Percentiles rank a stretch among this genome's conserved stretches.
Conservation (phyloP, 768 basidiomycete species). For the Kwoniella heveanensis region DNA sequence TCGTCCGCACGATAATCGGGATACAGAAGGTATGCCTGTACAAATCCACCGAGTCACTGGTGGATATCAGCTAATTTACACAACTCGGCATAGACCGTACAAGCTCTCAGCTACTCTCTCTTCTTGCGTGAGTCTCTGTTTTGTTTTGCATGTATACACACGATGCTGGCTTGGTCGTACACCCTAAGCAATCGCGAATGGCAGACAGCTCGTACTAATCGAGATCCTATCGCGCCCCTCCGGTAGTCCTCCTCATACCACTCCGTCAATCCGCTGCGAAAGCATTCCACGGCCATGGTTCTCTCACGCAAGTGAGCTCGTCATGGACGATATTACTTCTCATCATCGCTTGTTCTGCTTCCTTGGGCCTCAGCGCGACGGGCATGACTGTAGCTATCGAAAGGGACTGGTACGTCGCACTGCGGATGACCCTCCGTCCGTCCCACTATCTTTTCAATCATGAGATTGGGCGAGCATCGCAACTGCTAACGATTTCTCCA, state of each 20-base stretch:
- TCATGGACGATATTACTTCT: slow-evolving; percentile 33
- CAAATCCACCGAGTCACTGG: too few relatives aligned
- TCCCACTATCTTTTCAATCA: too few relatives aligned
- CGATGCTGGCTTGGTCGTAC: too few relatives aligned
- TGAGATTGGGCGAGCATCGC: too few relatives aligned
- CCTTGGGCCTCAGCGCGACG: slow-evolving; percentile 40
- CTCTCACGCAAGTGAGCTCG: neutral
- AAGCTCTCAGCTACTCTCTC: slow-evolving; percentile 32
- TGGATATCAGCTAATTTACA: too few relatives aligned
- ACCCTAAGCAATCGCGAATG: too few relatives aligned
- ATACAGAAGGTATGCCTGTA: slow-evolving; percentile 50
- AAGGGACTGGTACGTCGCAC: slow-evolving; percentile 54
- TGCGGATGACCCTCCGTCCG: too few relatives aligned
- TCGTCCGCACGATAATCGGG: slow-evolving; percentile 39
- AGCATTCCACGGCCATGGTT: slow-evolving; percentile 32
- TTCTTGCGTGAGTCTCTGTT: slow-evolving; percentile 11
- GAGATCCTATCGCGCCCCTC: neutral
- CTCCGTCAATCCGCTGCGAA: slow-evolving; percentile 19
- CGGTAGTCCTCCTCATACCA: slow-evolving; percentile 33
- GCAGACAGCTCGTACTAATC: too few relatives aligned
- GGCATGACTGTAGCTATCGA: slow-evolving; percentile 50
- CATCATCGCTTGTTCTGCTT: slow-evolving; percentile 34
- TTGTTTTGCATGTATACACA: neutral
- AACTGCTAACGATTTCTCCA: too few relatives aligned
- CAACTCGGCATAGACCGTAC: slow-evolving; percentile 4